Percentiles rank a stretch among this genome's conserved stretches.
These are phyloP conservation scores for Thermothelomyces thermophilus DNA, from an alignment of 2,329 filamentous ascomycete species.

Conservation along the genomic window DNA sequence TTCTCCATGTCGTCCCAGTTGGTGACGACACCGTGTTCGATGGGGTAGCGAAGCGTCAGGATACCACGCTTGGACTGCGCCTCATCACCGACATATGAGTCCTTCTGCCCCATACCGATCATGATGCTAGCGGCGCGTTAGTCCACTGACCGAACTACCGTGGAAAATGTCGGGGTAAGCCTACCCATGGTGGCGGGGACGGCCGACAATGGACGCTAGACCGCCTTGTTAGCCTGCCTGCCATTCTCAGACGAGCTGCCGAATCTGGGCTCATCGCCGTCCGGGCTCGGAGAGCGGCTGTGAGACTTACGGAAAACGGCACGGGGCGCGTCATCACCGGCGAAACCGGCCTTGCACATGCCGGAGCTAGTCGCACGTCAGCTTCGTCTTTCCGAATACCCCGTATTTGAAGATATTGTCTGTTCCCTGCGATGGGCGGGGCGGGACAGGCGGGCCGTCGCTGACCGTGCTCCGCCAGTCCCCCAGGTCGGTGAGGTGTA, in stretches of 20 bases:
- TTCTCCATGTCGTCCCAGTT: constrained; percentile 99
- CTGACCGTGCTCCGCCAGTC: constrained; percentile 17
- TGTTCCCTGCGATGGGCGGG: constrained; percentile 5
- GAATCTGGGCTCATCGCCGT: constrained; percentile 10
- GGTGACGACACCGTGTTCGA: constrained; percentile 99
- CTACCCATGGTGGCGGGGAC: constrained; percentile 99
- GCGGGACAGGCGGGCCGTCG: constrained; percentile 11
- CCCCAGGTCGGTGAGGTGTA: constrained; percentile 32
- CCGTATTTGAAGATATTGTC: constrained; percentile 19
- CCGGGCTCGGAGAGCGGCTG: constrained; percentile 21
- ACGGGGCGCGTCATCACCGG: constrained; percentile 99
- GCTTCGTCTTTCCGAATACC: constrained; percentile 26
- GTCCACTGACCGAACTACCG: constrained; percentile 16
- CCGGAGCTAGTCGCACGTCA: constrained; percentile 70
- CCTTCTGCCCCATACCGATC: constrained; percentile 99
- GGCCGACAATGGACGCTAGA: constrained; percentile 96
- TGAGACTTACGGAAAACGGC: constrained; percentile 96
- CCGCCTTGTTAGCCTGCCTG: constrained; percentile 20
- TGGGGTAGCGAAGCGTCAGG: constrained; percentile 97
- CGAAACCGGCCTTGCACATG: constrained; percentile 99
- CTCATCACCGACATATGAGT: constrained; percentile 99
- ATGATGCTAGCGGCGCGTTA: constrained; percentile 69
- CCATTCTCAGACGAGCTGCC: neutral
- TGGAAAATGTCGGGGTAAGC: constrained; percentile 30
- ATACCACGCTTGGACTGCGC: constrained; percentile 99